Base-by-base conservation (phyloP, 805 yeast species). In the Myxozyma neglecta region DNA sequence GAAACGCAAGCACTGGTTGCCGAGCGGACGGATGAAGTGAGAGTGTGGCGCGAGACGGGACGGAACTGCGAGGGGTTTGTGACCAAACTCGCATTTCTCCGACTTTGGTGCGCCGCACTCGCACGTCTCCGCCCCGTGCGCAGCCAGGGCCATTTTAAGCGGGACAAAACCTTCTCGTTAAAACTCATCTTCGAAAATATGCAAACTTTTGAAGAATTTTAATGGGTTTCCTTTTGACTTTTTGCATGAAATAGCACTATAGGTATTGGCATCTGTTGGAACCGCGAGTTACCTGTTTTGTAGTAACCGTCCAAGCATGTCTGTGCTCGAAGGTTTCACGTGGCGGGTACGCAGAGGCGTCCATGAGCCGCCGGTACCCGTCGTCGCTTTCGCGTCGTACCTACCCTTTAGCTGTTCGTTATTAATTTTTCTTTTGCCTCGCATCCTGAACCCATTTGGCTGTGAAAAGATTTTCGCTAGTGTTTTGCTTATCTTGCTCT, bases 301-400 rank as follows among this genome's bases (percentile, higher is more conserved):
- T 29, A 29, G 16, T 44, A 18, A 24, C 52, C 10, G 44, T 39
- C 53, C 53, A 39, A 37, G 53, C 44, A 44, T 39, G 53, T 50
- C 53, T 44, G 53, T 50, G 53, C 53, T 14, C 39, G 44, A 13
- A 37, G 16, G 53, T 50, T 39, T 50, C 53, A 50, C 53, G 53
- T 50, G 53, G 53, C 53, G 43, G 53, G 43, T 50, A 50, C 40
- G 43, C 29, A 32, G 10, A 16, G 10, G 53, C 40, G 52, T 40
- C 24, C 42, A 20, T 48, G 42, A 34, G 52, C 42, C 39, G 52
- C 52, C 11, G 42, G 50, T 32, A 46, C 50, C 46, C 46, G n/a
- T 20, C 24, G 11, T 16, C 18, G 14, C 46, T 20, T 20, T 16
- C 18, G 18, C 46, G 5, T 42, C 10, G 18, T n/a, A 42, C 46